Conservation (phyloP, 2,329 filamentous ascomycete species). For the Lomentospora prolificans region DNA sequence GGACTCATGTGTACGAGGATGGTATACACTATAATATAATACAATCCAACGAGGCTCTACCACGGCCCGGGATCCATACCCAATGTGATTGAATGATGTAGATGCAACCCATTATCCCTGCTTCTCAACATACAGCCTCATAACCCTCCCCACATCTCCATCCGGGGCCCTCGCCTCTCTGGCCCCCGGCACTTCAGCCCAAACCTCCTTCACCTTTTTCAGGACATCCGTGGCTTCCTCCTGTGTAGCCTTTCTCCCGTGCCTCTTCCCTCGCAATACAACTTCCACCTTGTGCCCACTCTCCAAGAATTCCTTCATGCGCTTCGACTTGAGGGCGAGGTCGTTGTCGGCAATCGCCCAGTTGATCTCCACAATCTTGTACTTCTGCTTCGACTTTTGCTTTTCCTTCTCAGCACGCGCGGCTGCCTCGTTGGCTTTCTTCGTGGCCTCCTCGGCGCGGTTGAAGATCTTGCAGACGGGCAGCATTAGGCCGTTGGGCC, state of each 20-base stretch:
- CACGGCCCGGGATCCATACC: too few species aligned
- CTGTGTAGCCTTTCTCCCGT: constrained; percentile 43
- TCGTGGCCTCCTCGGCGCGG: constrained; percentile 39
- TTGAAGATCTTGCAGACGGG: constrained; percentile 60
- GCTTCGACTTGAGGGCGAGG: constrained; percentile 58
- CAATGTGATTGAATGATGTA: too few species aligned
- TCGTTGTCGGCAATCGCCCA: constrained; percentile 78
- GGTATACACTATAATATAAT: too few species aligned
- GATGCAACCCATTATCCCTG: too few species aligned
- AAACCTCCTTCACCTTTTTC: constrained; percentile 12
- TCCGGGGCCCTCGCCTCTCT: constrained; percentile 34
- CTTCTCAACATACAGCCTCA: constrained; percentile 32
- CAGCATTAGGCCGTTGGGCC: constrained; percentile 21
- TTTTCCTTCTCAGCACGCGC: constrained; percentile 35
- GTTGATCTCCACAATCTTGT: constrained; percentile 79
- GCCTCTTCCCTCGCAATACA: constrained; percentile 53
- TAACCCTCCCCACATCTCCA: constrained; percentile 33
- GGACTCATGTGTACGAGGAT: too few species aligned
- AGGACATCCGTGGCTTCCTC: constrained; percentile 55
- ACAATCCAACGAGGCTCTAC: too few species aligned
- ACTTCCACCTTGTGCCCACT: constrained; percentile 72
- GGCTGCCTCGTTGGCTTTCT: constrained; percentile 23
- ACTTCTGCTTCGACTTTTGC: constrained; percentile 28
- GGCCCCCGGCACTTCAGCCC: constrained; percentile 21
- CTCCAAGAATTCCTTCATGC: constrained; percentile 56